Percentiles rank a stretch among this genome's conserved stretches.
Evolutionary conservation across 1,139 yeast species (phyloP).

Genomic region (Yamadazyma siamensis): DNA sequence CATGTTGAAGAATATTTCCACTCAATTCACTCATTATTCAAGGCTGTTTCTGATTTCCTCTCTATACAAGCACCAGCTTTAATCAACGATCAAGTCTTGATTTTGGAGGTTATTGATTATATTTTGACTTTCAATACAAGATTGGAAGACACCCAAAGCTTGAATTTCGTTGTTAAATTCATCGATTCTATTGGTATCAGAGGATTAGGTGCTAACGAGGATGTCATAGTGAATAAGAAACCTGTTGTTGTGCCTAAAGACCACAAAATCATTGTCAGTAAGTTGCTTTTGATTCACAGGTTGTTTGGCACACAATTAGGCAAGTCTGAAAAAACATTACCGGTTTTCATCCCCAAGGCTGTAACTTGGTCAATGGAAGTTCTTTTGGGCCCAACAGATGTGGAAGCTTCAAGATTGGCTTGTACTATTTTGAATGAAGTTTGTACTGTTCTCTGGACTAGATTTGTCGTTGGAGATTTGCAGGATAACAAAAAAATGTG

Average conservation of each 20-base stretch:
- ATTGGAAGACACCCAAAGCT: conserved; percentile 38
- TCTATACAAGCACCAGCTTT: conserved; percentile 43
- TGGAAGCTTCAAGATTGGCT: conserved; percentile 62
- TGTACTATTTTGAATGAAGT: conserved; percentile 53
- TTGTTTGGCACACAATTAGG: conserved; percentile 50
- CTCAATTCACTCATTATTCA: conserved; percentile 31
- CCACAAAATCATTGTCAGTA: conserved; percentile 53
- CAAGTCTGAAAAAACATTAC: conserved; percentile 32
- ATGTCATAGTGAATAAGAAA: conserved; percentile 24
- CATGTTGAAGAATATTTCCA: conserved; percentile 27
- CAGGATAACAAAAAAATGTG: conserved; percentile 28
- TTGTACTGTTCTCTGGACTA: conserved; percentile 37
- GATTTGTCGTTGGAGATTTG: conserved; percentile 20
- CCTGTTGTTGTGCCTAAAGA: conserved; percentile 37
- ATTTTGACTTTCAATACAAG: conserved; percentile 42
- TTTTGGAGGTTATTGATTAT: conserved; percentile 57
- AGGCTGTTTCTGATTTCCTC: conserved; percentile 46
- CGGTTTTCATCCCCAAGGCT: conserved; percentile 46
- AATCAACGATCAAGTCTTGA: conserved; percentile 56
- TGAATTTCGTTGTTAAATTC: conserved; percentile 37
- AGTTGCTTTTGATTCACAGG: conserved; percentile 58
- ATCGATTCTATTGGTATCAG: conserved; percentile 51
- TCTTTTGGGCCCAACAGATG: conserved; percentile 48
- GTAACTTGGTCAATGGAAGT: conserved; percentile 66
- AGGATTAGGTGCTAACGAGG: conserved; percentile 49